Evolutionary conservation across 352 stramenopile genomes (phyloP).

Genomic region (Pythium apleroticum): DNA sequence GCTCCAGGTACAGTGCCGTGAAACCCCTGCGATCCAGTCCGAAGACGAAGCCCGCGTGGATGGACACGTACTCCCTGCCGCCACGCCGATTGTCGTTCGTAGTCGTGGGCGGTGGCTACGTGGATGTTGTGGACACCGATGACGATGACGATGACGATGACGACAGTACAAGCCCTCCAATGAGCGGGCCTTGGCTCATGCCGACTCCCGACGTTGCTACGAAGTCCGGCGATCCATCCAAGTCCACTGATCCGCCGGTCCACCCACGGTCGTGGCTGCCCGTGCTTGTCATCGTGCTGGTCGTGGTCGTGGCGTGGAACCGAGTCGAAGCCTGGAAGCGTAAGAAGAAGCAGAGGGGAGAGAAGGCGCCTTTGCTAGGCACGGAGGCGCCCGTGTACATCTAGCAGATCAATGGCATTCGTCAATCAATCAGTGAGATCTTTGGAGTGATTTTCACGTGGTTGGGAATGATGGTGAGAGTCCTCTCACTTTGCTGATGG

Average conservation of each 20-base stretch:
- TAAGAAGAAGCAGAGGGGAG: not conserved
- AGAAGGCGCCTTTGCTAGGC: constrained; percentile 8
- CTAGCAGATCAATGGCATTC: constrained; percentile 1
- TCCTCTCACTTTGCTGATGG: not conserved
- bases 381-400: constrained; percentile 7
- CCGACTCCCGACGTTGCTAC: not conserved
- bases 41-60: not conserved
- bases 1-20: not conserved
- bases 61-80: not conserved
- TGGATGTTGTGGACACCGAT: not conserved
- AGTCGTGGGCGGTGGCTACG: not conserved
- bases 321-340: not conserved
- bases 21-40: not conserved
- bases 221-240: not conserved
- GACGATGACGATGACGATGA: not conserved
- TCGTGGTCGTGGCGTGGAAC: not conserved
- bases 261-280: not conserved
- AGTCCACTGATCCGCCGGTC: not conserved
- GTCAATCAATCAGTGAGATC: not conserved
- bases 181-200: not conserved
- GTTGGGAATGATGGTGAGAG: not conserved
- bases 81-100: not conserved
- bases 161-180: not conserved
- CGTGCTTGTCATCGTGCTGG: not conserved
- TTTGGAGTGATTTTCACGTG: not conserved